Conservation (phyloP, 805 yeast species). For the Zygotorulaspora sp. region DNA sequence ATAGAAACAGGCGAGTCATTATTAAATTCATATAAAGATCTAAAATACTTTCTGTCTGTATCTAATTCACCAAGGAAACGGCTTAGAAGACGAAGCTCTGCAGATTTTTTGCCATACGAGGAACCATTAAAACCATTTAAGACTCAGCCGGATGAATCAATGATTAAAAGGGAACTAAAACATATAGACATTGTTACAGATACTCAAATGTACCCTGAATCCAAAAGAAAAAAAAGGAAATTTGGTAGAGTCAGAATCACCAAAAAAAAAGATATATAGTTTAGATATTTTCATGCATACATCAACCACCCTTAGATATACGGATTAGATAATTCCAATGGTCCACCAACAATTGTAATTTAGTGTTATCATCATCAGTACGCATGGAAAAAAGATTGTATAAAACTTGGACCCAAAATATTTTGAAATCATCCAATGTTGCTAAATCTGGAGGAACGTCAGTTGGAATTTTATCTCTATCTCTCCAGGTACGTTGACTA, state of each 20-base stretch:
- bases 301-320: not conserved
- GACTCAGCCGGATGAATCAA: not conserved
- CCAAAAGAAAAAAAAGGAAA: slow-evolving; percentile 12
- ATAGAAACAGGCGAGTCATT: slow-evolving; percentile 7
- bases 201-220: no score
- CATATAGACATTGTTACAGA: no score
- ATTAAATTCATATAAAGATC: slow-evolving; percentile 3
- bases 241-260: slow-evolving; percentile 15
- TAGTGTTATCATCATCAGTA: slow-evolving; percentile 27
- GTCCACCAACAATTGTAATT: slow-evolving; percentile 3
- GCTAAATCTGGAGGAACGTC: slow-evolving; percentile 30
- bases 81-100: slow-evolving; percentile 2
- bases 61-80: slow-evolving; percentile 8
- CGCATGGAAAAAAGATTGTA: slow-evolving; percentile 41
- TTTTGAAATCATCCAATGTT: slow-evolving; percentile 40
- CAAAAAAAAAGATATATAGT: slow-evolving; percentile 5
- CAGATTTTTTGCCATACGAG: slow-evolving; percentile 9
- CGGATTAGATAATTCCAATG: slow-evolving; percentile 6
- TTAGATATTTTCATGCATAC: not conserved
- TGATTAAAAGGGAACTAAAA: no score
- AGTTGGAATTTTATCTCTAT: slow-evolving; percentile 22
- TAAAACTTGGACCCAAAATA: slow-evolving; percentile 51
- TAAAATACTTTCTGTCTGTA: slow-evolving; percentile 5
- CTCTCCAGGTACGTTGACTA: slow-evolving; percentile 25
- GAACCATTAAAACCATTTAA: slow-evolving; percentile 1